phyloP scores from a whole-genome alignment of 73 alveolate species.

The Stentor roeselii region DNA sequence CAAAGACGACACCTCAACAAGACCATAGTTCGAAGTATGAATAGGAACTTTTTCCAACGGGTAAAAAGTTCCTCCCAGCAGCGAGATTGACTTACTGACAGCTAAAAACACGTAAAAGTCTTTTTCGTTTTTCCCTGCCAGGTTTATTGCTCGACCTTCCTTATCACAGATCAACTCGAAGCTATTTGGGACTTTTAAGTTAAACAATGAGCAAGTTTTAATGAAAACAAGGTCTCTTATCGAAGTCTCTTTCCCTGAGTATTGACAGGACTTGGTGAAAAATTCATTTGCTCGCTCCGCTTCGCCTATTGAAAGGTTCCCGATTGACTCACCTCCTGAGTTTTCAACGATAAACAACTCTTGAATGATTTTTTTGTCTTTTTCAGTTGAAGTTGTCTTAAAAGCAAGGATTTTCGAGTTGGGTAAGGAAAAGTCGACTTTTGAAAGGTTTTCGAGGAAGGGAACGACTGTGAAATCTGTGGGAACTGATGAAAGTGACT shows the following conservation, averaged over 20 bases:
- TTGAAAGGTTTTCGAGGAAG: neutral
- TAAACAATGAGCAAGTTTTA: neutral
- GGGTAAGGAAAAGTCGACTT: neutral
- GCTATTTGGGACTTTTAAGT: neutral
- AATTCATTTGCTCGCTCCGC: neutral
- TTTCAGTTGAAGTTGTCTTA: neutral
- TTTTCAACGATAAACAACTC: neutral
- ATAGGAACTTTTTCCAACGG: neutral
- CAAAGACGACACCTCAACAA: neutral
- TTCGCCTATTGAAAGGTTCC: neutral
- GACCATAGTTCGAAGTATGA: neutral
- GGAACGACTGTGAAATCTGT: neutral
- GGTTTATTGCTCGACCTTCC: conserved; percentile 15
- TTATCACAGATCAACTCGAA: neutral
- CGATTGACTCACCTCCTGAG: neutral
- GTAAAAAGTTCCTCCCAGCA: neutral
- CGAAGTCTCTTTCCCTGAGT: neutral
- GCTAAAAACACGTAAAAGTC: neutral
- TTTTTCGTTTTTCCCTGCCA: conserved; percentile 3
- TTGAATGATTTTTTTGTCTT: neutral
- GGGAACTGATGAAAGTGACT: neutral
- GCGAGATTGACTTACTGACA: neutral
- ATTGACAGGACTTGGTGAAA: neutral
- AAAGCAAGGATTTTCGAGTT: neutral
- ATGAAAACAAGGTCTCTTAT: conserved; percentile 3